Conservation (phyloP, 768 basidiomycete genomes). For the Cytidiella melzeri region DNA sequence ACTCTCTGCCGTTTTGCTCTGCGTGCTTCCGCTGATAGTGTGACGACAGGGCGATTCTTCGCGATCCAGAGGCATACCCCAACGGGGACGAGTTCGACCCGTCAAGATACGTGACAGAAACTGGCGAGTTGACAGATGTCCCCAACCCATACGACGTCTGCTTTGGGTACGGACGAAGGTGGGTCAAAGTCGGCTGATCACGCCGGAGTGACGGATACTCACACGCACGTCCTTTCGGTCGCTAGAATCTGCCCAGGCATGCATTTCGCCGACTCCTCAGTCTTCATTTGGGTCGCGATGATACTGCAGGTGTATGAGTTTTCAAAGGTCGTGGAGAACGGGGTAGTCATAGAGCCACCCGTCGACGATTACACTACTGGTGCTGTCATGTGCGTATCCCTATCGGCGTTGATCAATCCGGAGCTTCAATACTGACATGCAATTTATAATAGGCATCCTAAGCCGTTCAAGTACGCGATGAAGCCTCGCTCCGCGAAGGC, state of each 20-base stretch:
- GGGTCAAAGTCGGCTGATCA: no score
- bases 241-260: conserved; percentile 1
- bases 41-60: conserved; percentile 16
- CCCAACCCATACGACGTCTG: conserved; percentile 18
- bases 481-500: conserved; percentile 5
- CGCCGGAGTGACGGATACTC: no score
- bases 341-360: conserved; percentile 23
- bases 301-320: conserved; percentile 26
- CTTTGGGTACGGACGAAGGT: conserved; percentile 29
- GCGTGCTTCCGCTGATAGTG: background rate
- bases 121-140: conserved; percentile 15
- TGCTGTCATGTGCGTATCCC: conserved; percentile 19
- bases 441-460: conserved; percentile 8
- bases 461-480: conserved; percentile 9
- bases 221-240: no score
- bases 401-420: background rate
- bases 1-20: background rate
- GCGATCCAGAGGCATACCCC: conserved; percentile 27
- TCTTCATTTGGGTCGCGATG: conserved; percentile 25
- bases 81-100: conserved; percentile 31
- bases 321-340: conserved; percentile 22
- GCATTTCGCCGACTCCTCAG: conserved; percentile 25
- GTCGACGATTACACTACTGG: conserved; percentile 18
- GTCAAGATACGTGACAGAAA: conserved; percentile 22
- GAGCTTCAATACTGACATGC: background rate